Percentiles rank a stretch among this genome's conserved stretches.
Evolutionary conservation across 495 filamentous ascomycete species (phyloP).

Genomic region (Podospora anserina): DNA sequence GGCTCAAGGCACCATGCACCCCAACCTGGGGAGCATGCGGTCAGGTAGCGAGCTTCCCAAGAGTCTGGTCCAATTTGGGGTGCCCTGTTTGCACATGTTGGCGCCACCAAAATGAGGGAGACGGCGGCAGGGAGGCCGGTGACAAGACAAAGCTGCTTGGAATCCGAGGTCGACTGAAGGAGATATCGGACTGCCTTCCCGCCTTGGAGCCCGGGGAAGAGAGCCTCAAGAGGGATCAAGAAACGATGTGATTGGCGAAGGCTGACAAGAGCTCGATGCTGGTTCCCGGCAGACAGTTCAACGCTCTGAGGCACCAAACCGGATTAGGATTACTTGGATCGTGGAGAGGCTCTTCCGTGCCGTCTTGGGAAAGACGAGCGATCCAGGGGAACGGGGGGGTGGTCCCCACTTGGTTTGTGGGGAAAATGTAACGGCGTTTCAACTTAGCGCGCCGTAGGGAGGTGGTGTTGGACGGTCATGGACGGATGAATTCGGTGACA

Average conservation of each 20-base stretch:
- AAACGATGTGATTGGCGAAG: background rate
- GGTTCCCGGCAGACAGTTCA: constrained; percentile 11
- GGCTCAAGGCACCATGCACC: background rate
- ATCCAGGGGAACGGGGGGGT: constrained; percentile 4
- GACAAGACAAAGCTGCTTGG: constrained; percentile 7
- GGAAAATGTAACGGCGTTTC: constrained; percentile 14
- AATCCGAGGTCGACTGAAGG: constrained; percentile 12
- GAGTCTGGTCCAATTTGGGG: constrained; percentile 3
- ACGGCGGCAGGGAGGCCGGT: constrained; percentile 2
- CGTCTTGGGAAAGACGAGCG: constrained; percentile 7
- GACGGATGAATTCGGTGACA: background rate
- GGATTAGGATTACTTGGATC: background rate
- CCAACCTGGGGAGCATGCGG: background rate
- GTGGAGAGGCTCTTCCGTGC: constrained; percentile 11
- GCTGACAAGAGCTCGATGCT: background rate
- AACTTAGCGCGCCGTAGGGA: constrained; percentile 8
- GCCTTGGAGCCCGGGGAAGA: constrained; percentile 20
- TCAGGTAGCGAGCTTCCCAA: constrained; percentile 3
- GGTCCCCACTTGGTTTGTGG: constrained; percentile 2
- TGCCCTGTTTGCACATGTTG: background rate
- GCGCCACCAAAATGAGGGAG: background rate
- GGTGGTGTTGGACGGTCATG: constrained; percentile 20
- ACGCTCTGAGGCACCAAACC: constrained; percentile 12
- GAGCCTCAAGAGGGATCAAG: constrained; percentile 8
- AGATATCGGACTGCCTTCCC: constrained; percentile 23